A percentile compares a stretch with the other conserved stretches of the same genome.
phyloP scores from a whole-genome alignment of 352 stramenopile genomes.

The Pythium apleroticum region DNA sequence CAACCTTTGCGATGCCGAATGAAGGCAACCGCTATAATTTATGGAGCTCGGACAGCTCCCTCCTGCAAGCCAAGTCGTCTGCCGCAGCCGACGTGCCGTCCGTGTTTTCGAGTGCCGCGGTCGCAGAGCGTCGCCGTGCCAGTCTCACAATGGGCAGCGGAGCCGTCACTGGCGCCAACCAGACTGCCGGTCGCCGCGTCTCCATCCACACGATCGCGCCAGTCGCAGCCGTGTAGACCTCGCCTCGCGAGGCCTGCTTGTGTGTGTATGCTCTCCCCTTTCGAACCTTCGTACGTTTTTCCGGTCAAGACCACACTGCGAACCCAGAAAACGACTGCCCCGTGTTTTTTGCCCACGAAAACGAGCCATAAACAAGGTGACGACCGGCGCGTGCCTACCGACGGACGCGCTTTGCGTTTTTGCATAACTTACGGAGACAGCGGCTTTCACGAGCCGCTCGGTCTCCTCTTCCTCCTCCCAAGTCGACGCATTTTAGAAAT shows the following conservation, averaged over 20 bases:
- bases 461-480: background rate
- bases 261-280: background rate
- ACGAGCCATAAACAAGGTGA: background rate
- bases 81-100: constrained; percentile 8
- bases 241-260: background rate
- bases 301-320: background rate
- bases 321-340: background rate
- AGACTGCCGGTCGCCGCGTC: constrained; percentile 3
- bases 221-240: constrained; percentile 8
- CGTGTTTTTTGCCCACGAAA: background rate
- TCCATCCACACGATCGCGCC: constrained; percentile 22
- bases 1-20: constrained; percentile 12
- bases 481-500: background rate
- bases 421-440: background rate
- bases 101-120: constrained; percentile 13
- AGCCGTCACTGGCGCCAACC: background rate
- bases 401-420: background rate
- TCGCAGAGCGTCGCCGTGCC: constrained; percentile 22
- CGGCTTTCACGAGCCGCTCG: background rate
- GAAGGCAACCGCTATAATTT: constrained; percentile 28
- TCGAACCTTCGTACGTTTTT: background rate
- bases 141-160: constrained; percentile 18
- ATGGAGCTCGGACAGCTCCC: constrained; percentile 6
- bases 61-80: background rate
- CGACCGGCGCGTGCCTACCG: background rate